Base-by-base conservation (phyloP, 257 asterid species). In the Avicennia marina region DNA sequence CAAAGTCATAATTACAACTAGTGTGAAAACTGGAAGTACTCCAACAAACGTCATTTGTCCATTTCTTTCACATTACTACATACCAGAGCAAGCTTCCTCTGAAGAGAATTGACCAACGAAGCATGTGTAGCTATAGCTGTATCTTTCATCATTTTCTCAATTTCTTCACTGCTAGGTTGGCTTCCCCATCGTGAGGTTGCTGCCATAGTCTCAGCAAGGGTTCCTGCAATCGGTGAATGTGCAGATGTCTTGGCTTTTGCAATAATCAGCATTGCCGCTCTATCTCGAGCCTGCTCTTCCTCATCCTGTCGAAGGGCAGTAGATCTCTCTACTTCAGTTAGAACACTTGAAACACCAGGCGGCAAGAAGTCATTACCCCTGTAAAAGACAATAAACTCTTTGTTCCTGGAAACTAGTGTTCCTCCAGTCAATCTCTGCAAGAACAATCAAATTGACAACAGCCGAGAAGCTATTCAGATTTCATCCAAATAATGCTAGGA, bases 301-400 rank as follows among this genome's bases (percentile, higher is more conserved):
- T 80, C 86, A 33, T 85, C 94, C 70, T 85, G 96, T 63, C 63
- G 79, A 50, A 77, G 59, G 56, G 60, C 53, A 47, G 74, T 68
- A 32, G 21, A 36, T 65, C 68, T 85, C 76, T 88, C 84, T n/a
- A 75, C 81, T 75, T 91, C 90, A 25, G 50, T 25, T 32, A 91
- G 75, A 12, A 78, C 84, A 20, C 73, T 76, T 26, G 84, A 46
- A 31, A 91, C 79, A 42, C 60, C 45, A 13, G 85, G 81, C 24
- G 96, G 85, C 76, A 91, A 76, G 75, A 88, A 91, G 66, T 91
- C 98, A 15, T 81, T 85, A 17, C 98, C 98, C 69, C 95, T 72
- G 80, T 91, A 85, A 57, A 91, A 88, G 48, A 91, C 93, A 4
- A 88, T 81, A 66, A 81, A 91, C 45, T 91, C 96, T 78, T 91